A percentile compares a stretch with the other conserved stretches of the same genome.
These are phyloP conservation scores for Backusella circina DNA, from an alignment of 192 early-diverging fungal species.

Conservation along the genomic window DNA sequence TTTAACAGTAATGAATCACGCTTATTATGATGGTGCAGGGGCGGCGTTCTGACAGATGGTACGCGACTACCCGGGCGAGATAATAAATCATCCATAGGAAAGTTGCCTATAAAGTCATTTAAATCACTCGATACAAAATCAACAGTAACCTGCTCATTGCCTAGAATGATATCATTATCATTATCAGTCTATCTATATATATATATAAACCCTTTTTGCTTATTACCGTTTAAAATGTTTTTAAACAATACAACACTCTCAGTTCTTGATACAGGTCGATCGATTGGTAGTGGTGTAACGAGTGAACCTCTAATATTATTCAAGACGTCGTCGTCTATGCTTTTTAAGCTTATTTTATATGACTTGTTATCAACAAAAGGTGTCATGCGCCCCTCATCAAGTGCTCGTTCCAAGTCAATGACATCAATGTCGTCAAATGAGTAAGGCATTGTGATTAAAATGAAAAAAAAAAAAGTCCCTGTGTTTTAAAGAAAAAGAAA, in stretches of 20 bases:
- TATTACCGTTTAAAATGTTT: neutral
- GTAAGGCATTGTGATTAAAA: neutral
- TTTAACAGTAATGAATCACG: neutral
- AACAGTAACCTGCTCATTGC: constrained; percentile 2
- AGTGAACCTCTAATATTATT: neutral
- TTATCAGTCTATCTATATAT: neutral
- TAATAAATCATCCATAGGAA: neutral
- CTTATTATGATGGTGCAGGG: neutral
- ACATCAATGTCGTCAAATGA: constrained; percentile 3
- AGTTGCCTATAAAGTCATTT: neutral
- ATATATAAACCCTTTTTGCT: neutral
- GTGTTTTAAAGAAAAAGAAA: neutral
- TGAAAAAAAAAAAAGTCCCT: neutral
- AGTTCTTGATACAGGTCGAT: neutral
- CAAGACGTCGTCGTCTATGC: neutral
- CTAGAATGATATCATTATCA: neutral
- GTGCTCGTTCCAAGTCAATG: neutral
- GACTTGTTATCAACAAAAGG: neutral
- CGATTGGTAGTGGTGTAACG: neutral
- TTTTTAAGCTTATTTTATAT: neutral
- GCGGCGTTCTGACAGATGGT: neutral
- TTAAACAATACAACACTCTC: neutral
- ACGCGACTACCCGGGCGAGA: neutral
- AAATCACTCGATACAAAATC: neutral
- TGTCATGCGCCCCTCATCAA: neutral